phyloP scores from a whole-genome alignment of 805 yeast genomes.

The Phaffomyces antillensis region DNA sequence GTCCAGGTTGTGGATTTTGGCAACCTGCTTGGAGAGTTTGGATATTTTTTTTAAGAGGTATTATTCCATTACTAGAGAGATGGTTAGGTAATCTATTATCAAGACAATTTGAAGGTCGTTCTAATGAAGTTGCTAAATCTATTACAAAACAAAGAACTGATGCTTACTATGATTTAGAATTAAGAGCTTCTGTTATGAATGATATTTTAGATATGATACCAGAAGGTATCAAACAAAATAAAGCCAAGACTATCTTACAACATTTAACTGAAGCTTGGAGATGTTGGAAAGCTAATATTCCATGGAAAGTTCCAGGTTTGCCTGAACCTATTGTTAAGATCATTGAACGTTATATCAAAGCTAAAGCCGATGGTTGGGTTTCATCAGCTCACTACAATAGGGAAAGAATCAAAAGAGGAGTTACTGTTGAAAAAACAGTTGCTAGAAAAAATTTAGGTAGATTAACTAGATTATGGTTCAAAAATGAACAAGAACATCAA shows the following conservation, averaged over 20 bases:
- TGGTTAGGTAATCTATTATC: slow-evolving; percentile 91
- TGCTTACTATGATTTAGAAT: slow-evolving; percentile 87
- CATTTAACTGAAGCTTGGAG: slow-evolving; percentile 98
- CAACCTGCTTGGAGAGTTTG: slow-evolving; percentile 98
- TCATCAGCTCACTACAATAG: slow-evolving; percentile 89
- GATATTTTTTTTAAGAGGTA: slow-evolving; percentile 88
- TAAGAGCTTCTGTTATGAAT: slow-evolving; percentile 90
- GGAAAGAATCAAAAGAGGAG: slow-evolving; percentile 83
- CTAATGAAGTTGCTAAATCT: slow-evolving; percentile 87
- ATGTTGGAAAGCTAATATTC: slow-evolving; percentile 98
- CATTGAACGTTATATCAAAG: slow-evolving; percentile 82
- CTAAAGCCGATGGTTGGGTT: slow-evolving; percentile 96
- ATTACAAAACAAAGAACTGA: slow-evolving; percentile 94
- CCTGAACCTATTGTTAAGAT: slow-evolving; percentile 86
- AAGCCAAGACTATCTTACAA: slow-evolving; percentile 80
- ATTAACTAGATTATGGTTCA: slow-evolving; percentile 85
- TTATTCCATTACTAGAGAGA: slow-evolving; percentile 82
- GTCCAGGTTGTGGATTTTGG: slow-evolving; percentile 99
- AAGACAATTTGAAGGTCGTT: slow-evolving; percentile 94
- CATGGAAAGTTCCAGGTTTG: slow-evolving; percentile 96
- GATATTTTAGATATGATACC: slow-evolving; percentile 97
- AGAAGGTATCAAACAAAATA: slow-evolving; percentile 81
- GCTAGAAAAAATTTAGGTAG: slow-evolving; percentile 92
- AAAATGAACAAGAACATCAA: slow-evolving; percentile 87
- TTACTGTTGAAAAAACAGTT: slow-evolving; percentile 87